phyloP scores from a whole-genome alignment of 495 filamentous ascomycete genomes.

The Neurospora sp. region DNA sequence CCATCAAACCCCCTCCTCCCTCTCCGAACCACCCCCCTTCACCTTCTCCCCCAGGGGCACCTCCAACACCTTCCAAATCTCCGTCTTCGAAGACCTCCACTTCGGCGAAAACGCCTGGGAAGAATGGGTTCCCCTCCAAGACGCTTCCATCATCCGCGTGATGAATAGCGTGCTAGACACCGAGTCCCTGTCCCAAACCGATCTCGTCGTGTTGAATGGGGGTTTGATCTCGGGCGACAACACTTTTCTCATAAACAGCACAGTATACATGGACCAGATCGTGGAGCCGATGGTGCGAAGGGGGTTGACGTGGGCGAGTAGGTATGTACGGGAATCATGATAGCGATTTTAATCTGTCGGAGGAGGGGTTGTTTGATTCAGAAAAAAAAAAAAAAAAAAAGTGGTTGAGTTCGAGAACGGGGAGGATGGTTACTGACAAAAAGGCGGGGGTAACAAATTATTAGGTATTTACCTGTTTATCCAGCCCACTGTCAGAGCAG shows the following conservation, averaged over 20 bases:
- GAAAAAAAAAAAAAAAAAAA: slow-evolving; percentile 36
- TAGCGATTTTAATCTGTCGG: slow-evolving; percentile 47
- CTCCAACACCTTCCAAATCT: slow-evolving; percentile 31
- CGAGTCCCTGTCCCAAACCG: slow-evolving; percentile 29
- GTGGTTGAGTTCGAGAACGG: slow-evolving; percentile 46
- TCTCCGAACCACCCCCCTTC: slow-evolving; percentile 14
- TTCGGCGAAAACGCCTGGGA: slow-evolving; percentile 53
- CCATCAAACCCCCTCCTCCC: not conserved
- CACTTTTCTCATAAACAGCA: slow-evolving; percentile 41
- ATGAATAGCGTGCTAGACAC: slow-evolving; percentile 50
- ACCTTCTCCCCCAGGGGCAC: slow-evolving; percentile 27
- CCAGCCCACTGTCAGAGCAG: too few relatives aligned
- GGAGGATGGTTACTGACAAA: slow-evolving; percentile 27
- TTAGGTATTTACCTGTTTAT: slow-evolving; percentile 40
- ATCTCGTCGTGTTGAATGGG: slow-evolving; percentile 63
- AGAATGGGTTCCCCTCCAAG: slow-evolving; percentile 47
- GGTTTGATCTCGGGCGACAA: slow-evolving; percentile 66
- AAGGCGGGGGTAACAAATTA: slow-evolving; percentile 60
- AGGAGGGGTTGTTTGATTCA: slow-evolving; percentile 37
- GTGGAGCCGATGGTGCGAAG: slow-evolving; percentile 44
- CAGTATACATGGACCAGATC: slow-evolving; percentile 50
- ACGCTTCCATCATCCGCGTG: slow-evolving; percentile 47
- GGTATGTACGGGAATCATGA: slow-evolving; percentile 68
- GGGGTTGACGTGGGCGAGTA: slow-evolving; percentile 48
- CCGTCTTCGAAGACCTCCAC: slow-evolving; percentile 59